Conservation (phyloP, 2,329 filamentous ascomycete species). For the Passalora sequoiae region DNA sequence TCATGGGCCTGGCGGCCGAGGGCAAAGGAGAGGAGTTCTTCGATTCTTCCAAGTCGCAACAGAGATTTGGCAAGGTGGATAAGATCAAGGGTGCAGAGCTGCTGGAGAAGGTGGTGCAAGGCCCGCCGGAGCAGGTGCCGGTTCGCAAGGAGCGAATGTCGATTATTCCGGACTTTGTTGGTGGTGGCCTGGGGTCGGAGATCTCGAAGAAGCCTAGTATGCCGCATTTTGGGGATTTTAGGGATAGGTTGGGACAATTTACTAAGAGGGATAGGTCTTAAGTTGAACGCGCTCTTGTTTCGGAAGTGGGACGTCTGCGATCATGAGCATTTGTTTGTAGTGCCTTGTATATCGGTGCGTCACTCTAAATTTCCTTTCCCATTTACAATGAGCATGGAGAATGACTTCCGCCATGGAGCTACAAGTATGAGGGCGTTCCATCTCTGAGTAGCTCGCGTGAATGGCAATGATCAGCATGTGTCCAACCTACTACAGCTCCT, state of each 20-base stretch:
- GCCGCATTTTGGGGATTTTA: slow-evolving; percentile 22
- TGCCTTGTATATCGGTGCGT: not conserved
- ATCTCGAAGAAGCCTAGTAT: slow-evolving; percentile 24
- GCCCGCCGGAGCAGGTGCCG: slow-evolving; percentile 6
- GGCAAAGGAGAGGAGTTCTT: slow-evolving; percentile 92
- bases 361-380: not conserved
- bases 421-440: no score
- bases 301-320: not conserved
- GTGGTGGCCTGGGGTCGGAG: slow-evolving; percentile 12
- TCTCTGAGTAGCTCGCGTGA: not conserved
- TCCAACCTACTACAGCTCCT: not conserved
- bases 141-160: slow-evolving; percentile 17
- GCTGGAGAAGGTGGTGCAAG: slow-evolving; percentile 68
- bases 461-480: not conserved
- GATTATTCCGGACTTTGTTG: slow-evolving; percentile 17
- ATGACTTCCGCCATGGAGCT: no score
- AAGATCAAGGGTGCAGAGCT: slow-evolving; percentile 80
- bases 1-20: slow-evolving; percentile 66
- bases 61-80: slow-evolving; percentile 90
- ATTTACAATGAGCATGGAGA: not conserved
- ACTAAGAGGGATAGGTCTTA: slow-evolving; percentile 22
- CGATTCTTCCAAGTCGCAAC: slow-evolving; percentile 81
- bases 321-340: not conserved
- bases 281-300: not conserved
- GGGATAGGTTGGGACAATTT: slow-evolving; percentile 22